These are phyloP conservation scores for Fusarium subtropicale DNA, from an alignment of 2,329 filamentous ascomycete genomes.

Conservation along the genomic window DNA sequence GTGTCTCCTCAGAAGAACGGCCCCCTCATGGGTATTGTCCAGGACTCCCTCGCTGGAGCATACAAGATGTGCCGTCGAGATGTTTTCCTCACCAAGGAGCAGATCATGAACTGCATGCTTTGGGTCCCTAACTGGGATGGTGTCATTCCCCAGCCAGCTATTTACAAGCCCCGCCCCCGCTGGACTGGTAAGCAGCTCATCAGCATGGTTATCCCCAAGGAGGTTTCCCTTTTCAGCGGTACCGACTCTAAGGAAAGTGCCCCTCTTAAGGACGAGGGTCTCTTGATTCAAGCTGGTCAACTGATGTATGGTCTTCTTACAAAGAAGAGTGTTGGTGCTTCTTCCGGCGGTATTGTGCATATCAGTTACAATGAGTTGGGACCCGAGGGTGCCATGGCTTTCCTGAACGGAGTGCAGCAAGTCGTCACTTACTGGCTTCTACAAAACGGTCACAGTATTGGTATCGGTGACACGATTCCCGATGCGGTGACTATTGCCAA, in stretches of 20 bases:
- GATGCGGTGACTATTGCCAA: constrained; percentile 85
- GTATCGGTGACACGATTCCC: constrained; percentile 97
- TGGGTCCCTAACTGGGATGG: constrained; percentile 99
- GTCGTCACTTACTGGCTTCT: constrained; percentile 98
- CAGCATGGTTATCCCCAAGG: constrained; percentile 89
- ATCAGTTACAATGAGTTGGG: constrained; percentile 97
- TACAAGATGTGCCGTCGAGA: constrained; percentile 98
- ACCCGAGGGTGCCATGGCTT: constrained; percentile 85
- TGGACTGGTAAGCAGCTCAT: constrained; percentile 99
- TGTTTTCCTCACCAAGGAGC: constrained; percentile 87
- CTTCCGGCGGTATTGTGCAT: constrained; percentile 90
- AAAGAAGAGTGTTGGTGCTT: constrained; percentile 95
- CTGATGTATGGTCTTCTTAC: constrained; percentile 90
- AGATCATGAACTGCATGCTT: constrained; percentile 96
- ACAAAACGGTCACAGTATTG: constrained; percentile 96
- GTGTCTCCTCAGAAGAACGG: constrained; percentile 97
- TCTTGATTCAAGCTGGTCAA: constrained; percentile 87
- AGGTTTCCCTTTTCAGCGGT: constrained; percentile 79
- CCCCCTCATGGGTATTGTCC: constrained; percentile 99
- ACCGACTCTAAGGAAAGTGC: constrained; percentile 70
- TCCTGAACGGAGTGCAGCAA: constrained; percentile 95
- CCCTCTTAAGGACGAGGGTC: constrained; percentile 78
- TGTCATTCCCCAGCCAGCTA: constrained; percentile 91
- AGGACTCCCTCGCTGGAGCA: constrained; percentile 94
- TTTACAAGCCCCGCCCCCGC: constrained; percentile 88